These are phyloP conservation scores for Calocybe gambosa DNA, from an alignment of 1,284 basidiomycete genomes.

Conservation along the genomic window DNA sequence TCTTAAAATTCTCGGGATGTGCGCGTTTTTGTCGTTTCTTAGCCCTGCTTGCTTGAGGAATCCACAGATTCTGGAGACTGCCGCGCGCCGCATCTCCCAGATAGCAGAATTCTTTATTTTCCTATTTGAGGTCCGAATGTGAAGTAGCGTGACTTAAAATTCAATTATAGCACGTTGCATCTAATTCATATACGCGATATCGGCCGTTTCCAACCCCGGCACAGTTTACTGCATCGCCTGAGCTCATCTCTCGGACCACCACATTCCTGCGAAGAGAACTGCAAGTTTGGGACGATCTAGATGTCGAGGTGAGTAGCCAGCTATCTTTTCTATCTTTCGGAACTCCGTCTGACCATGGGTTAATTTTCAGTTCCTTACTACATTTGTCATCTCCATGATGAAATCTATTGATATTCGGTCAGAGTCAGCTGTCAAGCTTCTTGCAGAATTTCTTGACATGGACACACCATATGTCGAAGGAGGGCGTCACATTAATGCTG, in stretches of 20 bases:
- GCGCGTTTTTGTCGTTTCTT: neutral
- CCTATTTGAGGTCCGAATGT: neutral
- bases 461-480: constrained; percentile 51
- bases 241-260: constrained; percentile 68
- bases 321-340: neutral
- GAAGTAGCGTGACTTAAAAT: neutral
- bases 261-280: constrained; percentile 80
- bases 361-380: constrained; percentile 56
- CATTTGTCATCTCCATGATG: constrained; percentile 79
- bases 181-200: constrained; percentile 77
- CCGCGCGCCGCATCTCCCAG: neutral
- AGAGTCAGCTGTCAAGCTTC: constrained; percentile 73
- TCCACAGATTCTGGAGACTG: too few species aligned
- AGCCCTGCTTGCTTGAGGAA: too few species aligned
- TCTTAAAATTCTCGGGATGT: neutral
- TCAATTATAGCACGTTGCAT: constrained; percentile 71
- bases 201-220: constrained; percentile 75
- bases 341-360: constrained; percentile 8
- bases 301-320: constrained; percentile 62
- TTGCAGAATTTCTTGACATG: constrained; percentile 82
- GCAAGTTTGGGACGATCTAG: constrained; percentile 75
- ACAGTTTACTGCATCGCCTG: constrained; percentile 70
- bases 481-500: constrained; percentile 60
- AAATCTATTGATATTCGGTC: constrained; percentile 85
- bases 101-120: too few species aligned